Percentiles rank a stretch among this genome's conserved stretches.
Conservation (phyloP, 805 yeast genomes). For the Kodamaea restingae region DNA sequence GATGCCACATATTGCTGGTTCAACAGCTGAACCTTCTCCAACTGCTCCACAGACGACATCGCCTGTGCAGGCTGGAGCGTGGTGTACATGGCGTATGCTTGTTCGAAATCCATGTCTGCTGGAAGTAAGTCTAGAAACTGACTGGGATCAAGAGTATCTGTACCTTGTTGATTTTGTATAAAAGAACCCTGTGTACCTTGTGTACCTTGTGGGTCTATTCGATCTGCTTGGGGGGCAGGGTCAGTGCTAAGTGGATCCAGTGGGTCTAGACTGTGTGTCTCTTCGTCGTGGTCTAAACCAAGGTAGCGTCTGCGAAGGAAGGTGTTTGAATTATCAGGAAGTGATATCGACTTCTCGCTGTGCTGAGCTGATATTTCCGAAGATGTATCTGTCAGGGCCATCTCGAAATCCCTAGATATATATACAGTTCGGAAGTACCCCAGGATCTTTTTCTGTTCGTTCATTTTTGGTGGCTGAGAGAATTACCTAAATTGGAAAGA, state of each 20-base stretch:
- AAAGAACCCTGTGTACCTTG: too few relatives aligned
- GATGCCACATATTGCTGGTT: constrained; percentile 19
- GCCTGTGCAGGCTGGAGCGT: constrained; percentile 37
- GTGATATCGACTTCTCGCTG: not conserved
- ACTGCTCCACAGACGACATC: constrained; percentile 29
- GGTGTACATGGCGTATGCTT: constrained; percentile 39
- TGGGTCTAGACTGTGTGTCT: not conserved
- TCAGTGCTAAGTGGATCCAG: not conserved
- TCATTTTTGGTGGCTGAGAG: constrained; percentile 1
- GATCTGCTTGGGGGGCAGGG: too few relatives aligned
- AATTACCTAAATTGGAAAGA: constrained; percentile 1
- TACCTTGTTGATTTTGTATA: too few relatives aligned
- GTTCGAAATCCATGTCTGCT: constrained; percentile 44
- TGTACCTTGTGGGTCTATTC: too few relatives aligned
- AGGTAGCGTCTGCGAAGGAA: too few relatives aligned
- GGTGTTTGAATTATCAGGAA: too few relatives aligned
- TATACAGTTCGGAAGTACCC: not conserved
- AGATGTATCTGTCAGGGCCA: not conserved
- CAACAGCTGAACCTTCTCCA: constrained; percentile 35
- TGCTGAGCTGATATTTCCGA: not conserved
- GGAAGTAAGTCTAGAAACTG: constrained; percentile 28
- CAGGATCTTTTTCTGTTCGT: constrained; percentile 3
- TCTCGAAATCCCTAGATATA: constrained; percentile 1
- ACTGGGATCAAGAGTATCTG: not conserved
- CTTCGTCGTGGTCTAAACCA: not conserved